phyloP scores from a whole-genome alignment of 306 rosid genomes.

The Mucuna pruriens region DNA sequence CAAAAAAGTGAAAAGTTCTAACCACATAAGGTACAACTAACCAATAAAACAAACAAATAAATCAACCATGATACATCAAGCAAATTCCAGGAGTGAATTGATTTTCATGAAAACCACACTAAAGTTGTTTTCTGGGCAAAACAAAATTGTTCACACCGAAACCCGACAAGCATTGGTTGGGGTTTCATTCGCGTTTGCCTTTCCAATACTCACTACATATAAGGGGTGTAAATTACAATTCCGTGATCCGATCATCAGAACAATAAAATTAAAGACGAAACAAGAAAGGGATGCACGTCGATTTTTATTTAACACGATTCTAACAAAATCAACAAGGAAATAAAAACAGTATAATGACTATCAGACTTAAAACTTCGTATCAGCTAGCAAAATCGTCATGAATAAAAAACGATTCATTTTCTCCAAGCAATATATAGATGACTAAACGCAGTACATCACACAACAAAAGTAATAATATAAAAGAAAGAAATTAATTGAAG shows the following conservation, averaged over 20 bases:
- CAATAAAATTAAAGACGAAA: not conserved
- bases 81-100: not conserved
- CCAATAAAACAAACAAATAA: not conserved
- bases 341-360: not conserved
- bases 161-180: not conserved
- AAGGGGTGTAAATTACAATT: not conserved
- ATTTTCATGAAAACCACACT: not conserved
- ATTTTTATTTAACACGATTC: not conserved
- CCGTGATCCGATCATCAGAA: not conserved
- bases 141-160: not conserved
- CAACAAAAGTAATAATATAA: not conserved
- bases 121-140: not conserved
- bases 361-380: not conserved
- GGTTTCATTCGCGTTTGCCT: not conserved
- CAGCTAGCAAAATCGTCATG: not conserved
- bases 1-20: not conserved
- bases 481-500: not conserved
- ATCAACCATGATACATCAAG: not conserved
- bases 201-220: not conserved
- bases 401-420: not conserved
- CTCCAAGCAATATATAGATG: not conserved
- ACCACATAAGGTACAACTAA: not conserved
- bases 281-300: not conserved
- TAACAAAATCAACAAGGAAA: not conserved
- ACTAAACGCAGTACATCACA: slow-evolving; percentile 1